These are phyloP conservation scores for Sugiyamaella qingdaonensis DNA, from an alignment of 805 yeast species.

Conservation along the genomic window DNA sequence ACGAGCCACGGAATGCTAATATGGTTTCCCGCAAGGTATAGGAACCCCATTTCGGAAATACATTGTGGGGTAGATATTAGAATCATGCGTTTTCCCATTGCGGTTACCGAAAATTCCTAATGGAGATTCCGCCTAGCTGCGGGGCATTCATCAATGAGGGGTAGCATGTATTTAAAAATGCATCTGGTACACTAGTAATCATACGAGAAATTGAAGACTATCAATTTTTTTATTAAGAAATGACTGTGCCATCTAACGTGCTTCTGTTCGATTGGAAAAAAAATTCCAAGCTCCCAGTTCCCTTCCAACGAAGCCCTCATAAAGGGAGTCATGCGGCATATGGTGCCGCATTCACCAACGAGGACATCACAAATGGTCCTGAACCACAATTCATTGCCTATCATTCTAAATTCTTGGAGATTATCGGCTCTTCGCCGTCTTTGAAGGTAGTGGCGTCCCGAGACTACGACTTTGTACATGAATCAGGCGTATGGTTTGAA, in stretches of 20 bases:
- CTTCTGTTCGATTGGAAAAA: background rate
- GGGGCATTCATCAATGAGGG: no score
- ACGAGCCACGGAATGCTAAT: no score
- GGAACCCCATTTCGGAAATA: no score
- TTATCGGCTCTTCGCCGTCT: slow-evolving; percentile 19
- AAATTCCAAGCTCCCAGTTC: background rate
- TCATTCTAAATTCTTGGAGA: slow-evolving; percentile 16
- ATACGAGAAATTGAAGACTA: no score
- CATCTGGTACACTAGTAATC: no score
- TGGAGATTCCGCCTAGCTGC: no score
- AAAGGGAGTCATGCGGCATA: background rate
- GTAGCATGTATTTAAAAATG: no score
- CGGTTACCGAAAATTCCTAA: no score
- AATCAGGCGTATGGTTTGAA: slow-evolving; percentile 29
- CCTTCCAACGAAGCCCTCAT: background rate
- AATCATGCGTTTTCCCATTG: no score
- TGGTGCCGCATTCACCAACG: background rate
- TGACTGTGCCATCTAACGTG: background rate
- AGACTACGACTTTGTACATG: slow-evolving; percentile 27
- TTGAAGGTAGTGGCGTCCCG: slow-evolving; percentile 20
- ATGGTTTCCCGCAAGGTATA: no score
- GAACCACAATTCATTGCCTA: slow-evolving; percentile 16
- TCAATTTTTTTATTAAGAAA: background rate
- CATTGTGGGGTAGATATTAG: no score
- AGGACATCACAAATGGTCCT: background rate